Evolutionary conservation across 805 yeast species (phyloP).

Genomic region (Saccharomyces cerevisiae): DNA sequence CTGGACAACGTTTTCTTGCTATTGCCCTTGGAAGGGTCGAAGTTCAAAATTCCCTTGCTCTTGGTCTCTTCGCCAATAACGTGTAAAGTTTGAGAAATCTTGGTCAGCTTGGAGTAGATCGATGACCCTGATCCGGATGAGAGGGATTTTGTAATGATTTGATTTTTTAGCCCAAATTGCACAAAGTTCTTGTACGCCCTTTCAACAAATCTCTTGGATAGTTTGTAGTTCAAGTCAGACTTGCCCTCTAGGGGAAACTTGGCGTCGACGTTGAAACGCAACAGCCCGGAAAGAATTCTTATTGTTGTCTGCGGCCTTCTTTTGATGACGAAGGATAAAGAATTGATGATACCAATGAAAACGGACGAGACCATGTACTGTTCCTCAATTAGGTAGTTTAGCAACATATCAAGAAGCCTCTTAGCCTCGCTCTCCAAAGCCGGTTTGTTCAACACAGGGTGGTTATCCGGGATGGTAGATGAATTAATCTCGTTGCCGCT

Average conservation of each 20-base stretch:
- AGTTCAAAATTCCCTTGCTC: slow-evolving; percentile 28
- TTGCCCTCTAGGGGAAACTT: slow-evolving; percentile 41
- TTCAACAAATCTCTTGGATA: slow-evolving; percentile 56
- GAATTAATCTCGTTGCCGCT: slow-evolving; percentile 31
- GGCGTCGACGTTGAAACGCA: slow-evolving; percentile 52
- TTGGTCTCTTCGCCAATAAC: slow-evolving; percentile 31
- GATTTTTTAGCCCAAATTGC: slow-evolving; percentile 34
- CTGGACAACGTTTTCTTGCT: slow-evolving; percentile 15
- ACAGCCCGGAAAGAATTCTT: slow-evolving; percentile 49
- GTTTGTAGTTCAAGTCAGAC: slow-evolving; percentile 37
- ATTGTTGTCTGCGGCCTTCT: slow-evolving; percentile 53
- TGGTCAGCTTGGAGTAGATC: slow-evolving; percentile 22
- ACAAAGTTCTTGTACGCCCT: slow-evolving; percentile 43
- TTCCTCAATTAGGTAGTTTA: slow-evolving; percentile 48
- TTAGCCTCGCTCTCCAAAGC: slow-evolving; percentile 64
- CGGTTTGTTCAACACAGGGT: slow-evolving; percentile 51
- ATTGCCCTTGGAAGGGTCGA: slow-evolving; percentile 17
- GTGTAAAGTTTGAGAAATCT: slow-evolving; percentile 29
- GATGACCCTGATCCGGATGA: slow-evolving; percentile 1
- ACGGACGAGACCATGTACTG: slow-evolving; percentile 47
- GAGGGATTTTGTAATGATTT: slow-evolving; percentile 23
- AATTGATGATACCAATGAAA: slow-evolving; percentile 61
- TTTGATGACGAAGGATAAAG: slow-evolving; percentile 53
- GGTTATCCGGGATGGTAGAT: slow-evolving; percentile 45
- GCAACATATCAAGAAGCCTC: slow-evolving; percentile 56